These are phyloP conservation scores for Panus rudis DNA, from an alignment of 768 basidiomycete genomes.

Conservation along the genomic window DNA sequence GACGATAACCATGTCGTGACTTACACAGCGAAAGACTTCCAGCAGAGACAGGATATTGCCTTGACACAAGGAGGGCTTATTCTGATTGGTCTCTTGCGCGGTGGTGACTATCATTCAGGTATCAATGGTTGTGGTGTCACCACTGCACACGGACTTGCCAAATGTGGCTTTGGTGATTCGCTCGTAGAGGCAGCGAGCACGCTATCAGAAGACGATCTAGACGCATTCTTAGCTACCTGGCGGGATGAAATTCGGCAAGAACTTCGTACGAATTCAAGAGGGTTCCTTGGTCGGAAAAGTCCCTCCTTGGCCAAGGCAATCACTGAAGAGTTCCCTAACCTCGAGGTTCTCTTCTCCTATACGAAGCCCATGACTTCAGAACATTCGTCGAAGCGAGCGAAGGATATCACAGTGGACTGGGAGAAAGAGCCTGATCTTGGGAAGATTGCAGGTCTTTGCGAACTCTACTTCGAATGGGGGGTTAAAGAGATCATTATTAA, in stretches of 20 bases:
- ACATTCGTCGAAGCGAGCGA: too few relatives aligned
- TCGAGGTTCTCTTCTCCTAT: constrained; percentile 74
- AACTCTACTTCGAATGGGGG: constrained; percentile 91
- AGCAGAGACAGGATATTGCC: constrained; percentile 22
- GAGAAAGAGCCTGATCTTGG: constrained; percentile 57
- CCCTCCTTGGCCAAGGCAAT: constrained; percentile 57
- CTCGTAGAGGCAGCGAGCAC: constrained; percentile 53
- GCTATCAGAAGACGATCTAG: constrained; percentile 33
- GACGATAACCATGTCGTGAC: constrained; percentile 61
- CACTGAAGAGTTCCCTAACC: constrained; percentile 60
- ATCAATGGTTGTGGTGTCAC: constrained; percentile 59
- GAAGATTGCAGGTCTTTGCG: constrained; percentile 72
- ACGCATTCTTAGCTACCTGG: constrained; percentile 56
- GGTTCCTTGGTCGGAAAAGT: constrained; percentile 57
- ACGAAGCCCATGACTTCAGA: constrained; percentile 71
- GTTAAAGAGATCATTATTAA: constrained; percentile 76
- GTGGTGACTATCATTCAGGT: constrained; percentile 84
- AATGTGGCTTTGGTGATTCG: constrained; percentile 72
- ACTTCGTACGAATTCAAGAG: constrained; percentile 61
- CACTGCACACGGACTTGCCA: constrained; percentile 72
- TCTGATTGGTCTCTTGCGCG: constrained; percentile 78
- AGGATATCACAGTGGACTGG: constrained; percentile 38
- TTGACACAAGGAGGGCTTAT: constrained; percentile 65
- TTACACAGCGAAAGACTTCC: constrained; percentile 32
- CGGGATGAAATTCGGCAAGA: constrained; percentile 53